These are phyloP conservation scores for Candida silvatica DNA, from an alignment of 805 yeast genomes.

Conservation along the genomic window DNA sequence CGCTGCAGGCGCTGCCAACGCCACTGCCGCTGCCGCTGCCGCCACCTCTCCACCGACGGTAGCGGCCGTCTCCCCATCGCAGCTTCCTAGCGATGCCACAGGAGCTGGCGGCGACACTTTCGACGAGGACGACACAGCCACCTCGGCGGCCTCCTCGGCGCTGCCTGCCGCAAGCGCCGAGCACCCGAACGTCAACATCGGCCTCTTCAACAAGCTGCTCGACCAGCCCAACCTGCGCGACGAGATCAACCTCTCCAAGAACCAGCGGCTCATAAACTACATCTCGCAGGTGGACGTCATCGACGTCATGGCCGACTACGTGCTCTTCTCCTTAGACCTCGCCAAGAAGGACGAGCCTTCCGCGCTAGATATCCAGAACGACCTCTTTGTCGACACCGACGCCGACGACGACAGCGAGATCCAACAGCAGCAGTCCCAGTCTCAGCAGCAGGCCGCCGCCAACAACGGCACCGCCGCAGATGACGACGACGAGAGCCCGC, in stretches of 20 bases:
- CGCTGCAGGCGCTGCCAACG: no score
- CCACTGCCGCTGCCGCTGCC: background rate
- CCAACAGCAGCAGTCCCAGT: background rate
- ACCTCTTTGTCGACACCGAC: constrained; percentile 6
- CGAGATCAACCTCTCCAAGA: constrained; percentile 26
- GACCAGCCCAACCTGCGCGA: constrained; percentile 29
- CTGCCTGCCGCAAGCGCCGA: background rate
- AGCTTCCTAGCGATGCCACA: no score
- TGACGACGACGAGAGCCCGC: constrained; percentile 4
- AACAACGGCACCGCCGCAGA: constrained; percentile 3
- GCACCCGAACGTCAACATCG: constrained; percentile 12
- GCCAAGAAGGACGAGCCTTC: constrained; percentile 7
- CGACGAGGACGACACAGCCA: background rate
- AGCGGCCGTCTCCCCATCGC: background rate
- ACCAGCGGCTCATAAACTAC: constrained; percentile 24
- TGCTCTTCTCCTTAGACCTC: constrained; percentile 19
- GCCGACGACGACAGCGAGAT: background rate
- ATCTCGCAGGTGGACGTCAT: constrained; percentile 24
- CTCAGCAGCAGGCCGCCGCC: constrained; percentile 3
- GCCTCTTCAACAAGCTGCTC: constrained; percentile 23
- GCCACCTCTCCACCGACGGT: background rate
- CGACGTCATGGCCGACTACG: constrained; percentile 21
- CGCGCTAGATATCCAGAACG: constrained; percentile 5
- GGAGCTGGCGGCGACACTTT: background rate
- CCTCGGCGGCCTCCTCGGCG: background rate